These are phyloP conservation scores for Botrytis fragariae DNA, from an alignment of 2,329 filamentous ascomycete species.

Conservation along the genomic window DNA sequence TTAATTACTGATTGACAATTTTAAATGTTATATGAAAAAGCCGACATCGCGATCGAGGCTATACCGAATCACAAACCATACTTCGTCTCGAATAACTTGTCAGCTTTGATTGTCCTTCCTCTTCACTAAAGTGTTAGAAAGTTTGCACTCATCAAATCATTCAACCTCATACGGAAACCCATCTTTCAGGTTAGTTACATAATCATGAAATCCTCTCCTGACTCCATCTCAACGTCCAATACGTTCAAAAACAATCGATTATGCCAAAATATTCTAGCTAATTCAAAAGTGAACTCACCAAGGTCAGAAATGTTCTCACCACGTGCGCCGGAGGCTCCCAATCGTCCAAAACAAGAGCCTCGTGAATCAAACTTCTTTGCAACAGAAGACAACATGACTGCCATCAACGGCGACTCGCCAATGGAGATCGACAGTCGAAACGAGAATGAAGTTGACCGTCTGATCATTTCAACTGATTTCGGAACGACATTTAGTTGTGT, in stretches of 20 bases:
- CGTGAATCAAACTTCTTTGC: not conserved
- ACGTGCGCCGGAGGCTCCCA: not conserved
- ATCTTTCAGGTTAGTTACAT: not conserved
- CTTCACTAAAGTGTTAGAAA: not conserved
- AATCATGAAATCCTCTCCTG: not conserved
- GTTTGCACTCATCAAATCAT: not conserved
- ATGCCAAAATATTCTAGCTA: not conserved
- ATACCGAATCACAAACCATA: not conserved
- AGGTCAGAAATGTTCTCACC: not conserved
- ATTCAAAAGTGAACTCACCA: not conserved
- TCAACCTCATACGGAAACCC: not conserved
- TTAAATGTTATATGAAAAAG: not conserved
- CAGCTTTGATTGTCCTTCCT: not conserved
- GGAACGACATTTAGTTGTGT: conserved; percentile 28
- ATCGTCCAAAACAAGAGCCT: not conserved
- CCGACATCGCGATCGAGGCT: not conserved
- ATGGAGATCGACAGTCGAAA: conserved; percentile 11
- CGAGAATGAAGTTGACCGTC: conserved; percentile 1
- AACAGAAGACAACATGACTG: not conserved
- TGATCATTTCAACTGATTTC: conserved; percentile 26
- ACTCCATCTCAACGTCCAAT: not conserved
- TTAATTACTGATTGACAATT: not conserved
- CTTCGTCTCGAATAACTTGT: not conserved
- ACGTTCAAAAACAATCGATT: not conserved
- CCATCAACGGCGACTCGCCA: not conserved